Conservation (phyloP, 2,329 filamentous ascomycete species). For the Colletotrichum sp. region DNA sequence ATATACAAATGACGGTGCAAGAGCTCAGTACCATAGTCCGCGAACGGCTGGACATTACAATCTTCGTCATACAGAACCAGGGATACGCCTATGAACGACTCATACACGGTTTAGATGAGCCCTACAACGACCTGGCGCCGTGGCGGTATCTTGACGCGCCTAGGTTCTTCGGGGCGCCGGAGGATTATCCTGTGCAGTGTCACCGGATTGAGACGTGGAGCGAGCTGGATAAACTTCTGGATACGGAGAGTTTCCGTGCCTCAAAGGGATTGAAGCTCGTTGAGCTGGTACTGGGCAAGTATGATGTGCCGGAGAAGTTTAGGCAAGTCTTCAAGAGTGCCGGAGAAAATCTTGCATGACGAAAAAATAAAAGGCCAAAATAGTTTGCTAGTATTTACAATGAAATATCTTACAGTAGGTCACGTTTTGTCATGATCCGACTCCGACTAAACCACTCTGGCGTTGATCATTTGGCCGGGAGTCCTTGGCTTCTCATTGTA, state of each 20-base stretch:
- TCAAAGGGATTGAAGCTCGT: slow-evolving; percentile 33
- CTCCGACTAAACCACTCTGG: not conserved
- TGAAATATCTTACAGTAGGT: not conserved
- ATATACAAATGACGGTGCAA: slow-evolving; percentile 70
- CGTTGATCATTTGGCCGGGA: not conserved
- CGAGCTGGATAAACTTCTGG: slow-evolving; percentile 39
- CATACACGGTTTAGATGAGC: slow-evolving; percentile 59
- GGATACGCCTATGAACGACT: slow-evolving; percentile 64
- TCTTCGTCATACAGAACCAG: slow-evolving; percentile 63
- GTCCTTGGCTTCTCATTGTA: not conserved
- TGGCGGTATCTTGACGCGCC: slow-evolving; percentile 57
- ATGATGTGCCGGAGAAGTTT: not conserved
- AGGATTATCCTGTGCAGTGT: slow-evolving; percentile 32
- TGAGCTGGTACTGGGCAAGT: slow-evolving; percentile 32
- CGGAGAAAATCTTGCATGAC: not conserved
- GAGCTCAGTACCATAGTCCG: slow-evolving; percentile 69
- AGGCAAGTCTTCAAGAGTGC: not conserved
- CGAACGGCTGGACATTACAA: slow-evolving; percentile 48
- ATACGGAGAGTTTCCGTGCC: not conserved
- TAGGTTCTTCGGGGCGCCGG: slow-evolving; percentile 48
- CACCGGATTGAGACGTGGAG: slow-evolving; percentile 43
- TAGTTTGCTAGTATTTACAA: not conserved
- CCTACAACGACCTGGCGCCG: slow-evolving; percentile 59
- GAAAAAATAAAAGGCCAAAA: not conserved
- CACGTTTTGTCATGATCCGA: not conserved